phyloP scores from a whole-genome alignment of 495 filamentous ascomycete genomes.

The Penicillium robsamsonii region DNA sequence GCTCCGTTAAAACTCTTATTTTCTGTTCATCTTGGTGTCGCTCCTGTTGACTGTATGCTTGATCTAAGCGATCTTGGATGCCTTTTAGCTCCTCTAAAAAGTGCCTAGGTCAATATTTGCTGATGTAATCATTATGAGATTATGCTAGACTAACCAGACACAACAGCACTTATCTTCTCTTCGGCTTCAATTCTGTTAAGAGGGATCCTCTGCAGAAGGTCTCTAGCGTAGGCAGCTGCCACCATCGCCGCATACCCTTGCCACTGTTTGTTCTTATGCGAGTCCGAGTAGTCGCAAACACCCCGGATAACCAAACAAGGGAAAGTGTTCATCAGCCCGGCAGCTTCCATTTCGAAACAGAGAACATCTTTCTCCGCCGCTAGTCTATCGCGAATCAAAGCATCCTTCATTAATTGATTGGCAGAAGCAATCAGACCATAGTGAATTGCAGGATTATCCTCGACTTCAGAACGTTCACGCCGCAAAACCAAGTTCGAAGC shows the following conservation, averaged over 20 bases:
- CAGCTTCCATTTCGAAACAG: constrained; percentile 45
- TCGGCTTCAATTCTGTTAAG: too few relatives aligned
- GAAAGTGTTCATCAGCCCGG: constrained; percentile 39
- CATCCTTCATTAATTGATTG: constrained; percentile 29
- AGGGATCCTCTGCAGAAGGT: too few relatives aligned
- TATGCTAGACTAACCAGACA: too few relatives aligned
- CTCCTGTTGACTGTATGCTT: not conserved
- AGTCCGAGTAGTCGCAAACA: constrained; percentile 38
- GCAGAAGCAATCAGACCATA: constrained; percentile 31
- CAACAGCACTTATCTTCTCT: too few relatives aligned
- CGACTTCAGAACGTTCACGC: not conserved
- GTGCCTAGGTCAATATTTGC: constrained; percentile 24
- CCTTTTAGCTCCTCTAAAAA: too few relatives aligned
- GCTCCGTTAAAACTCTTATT: too few relatives aligned
- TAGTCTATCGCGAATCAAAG: constrained; percentile 25
- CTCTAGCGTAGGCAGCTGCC: constrained; percentile 32
- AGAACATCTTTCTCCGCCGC: constrained; percentile 31
- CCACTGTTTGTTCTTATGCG: constrained; percentile 39
- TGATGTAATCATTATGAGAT: too few relatives aligned
- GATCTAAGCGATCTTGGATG: constrained; percentile 19
- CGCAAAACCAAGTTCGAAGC: not conserved
- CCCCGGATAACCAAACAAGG: constrained; percentile 38
- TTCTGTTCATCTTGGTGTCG: too few relatives aligned
- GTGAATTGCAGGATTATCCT: constrained; percentile 26
- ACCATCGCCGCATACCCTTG: constrained; percentile 30